phyloP scores from a whole-genome alignment of 2,329 filamentous ascomycete species.

The Fusarium floridanum region DNA sequence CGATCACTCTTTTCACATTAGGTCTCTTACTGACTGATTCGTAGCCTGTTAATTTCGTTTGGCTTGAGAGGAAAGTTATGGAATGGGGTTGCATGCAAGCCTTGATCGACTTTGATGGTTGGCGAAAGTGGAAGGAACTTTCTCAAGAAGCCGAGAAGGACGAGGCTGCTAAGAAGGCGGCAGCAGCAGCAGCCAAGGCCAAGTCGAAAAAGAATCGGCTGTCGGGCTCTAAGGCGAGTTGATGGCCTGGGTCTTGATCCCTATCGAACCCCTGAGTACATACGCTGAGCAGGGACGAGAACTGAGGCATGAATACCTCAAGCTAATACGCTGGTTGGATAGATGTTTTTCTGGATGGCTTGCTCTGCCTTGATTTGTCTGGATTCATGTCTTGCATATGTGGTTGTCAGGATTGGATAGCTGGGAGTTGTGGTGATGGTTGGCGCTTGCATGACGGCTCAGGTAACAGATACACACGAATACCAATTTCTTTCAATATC shows the following conservation, averaged over 20 bases:
- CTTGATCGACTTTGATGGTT: constrained; percentile 97
- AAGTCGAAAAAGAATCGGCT: constrained; percentile 62
- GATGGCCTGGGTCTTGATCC: constrained; percentile 4
- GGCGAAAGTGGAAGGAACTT: constrained; percentile 97
- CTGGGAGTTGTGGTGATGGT: constrained; percentile 34
- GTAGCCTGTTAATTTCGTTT: constrained; percentile 96
- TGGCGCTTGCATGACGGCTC: constrained; percentile 23
- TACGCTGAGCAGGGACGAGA: not conserved
- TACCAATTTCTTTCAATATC: constrained; percentile 33
- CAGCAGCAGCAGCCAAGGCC: constrained; percentile 49
- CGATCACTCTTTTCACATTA: not conserved
- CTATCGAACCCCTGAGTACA: not conserved
- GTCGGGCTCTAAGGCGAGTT: constrained; percentile 49
- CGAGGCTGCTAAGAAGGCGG: constrained; percentile 58
- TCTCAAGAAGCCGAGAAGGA: constrained; percentile 61
- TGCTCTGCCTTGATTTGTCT: constrained; percentile 13
- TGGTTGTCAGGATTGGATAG: constrained; percentile 26
- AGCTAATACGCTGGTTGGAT: constrained; percentile 18
- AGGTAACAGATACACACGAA: constrained; percentile 37
- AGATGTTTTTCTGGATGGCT: constrained; percentile 16
- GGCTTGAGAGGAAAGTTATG: constrained; percentile 97
- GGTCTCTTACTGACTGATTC: constrained; percentile 23
- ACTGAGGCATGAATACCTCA: not conserved
- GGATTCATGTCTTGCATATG: constrained; percentile 33
- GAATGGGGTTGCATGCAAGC: constrained; percentile 99